Evolutionary conservation across 768 basidiomycete genomes (phyloP), one percentile per base, ranked within the genome.

Genomic region (Termitomyces sp.): DNA sequence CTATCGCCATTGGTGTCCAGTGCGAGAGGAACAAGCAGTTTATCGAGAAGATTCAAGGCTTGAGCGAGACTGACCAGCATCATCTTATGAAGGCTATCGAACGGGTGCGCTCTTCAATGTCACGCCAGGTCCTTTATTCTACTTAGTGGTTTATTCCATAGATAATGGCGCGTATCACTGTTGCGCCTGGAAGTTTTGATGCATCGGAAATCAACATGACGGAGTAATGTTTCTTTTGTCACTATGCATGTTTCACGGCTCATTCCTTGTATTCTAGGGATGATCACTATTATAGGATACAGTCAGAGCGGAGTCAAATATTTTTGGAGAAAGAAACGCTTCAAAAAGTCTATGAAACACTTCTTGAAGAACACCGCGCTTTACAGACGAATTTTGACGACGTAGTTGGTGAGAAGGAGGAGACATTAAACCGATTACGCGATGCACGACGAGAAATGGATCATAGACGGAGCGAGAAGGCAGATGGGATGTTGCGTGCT

Each of bases 81-180:
- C 78, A 84, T 64, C 73, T 97, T 50, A 98, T 97, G 95, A 88
- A 82, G 70, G 89, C 91, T 38, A 96, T 97, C 56, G 94, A 97
- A 70, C 89, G 91, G 78, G 94, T 91, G 55, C 50, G 80, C 68
- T 35, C 31, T 38, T 50, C n/a, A n/a, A n/a, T n/a, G n/a, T 3
- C 31, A 15, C 16, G 5, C 15, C n/a, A 41, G 42, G 11, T 48
- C 38, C 20, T 46, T 16, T 15, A 33, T 29, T 5, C 32, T 29
- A 33, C 36, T 56, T 10, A 61, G 7, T n/a, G 18, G 29, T 13
- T 16, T 31, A 10, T 16, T 48, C 15, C 22, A 9, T 60, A 92
- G 90, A 82, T 90, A 46, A 93, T 92, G 88, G 76, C 78, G 16
- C 90, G 86, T 66, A 85, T 90, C 59, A 76, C 77, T 15, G 57